phyloP scores from a whole-genome alignment of 306 rosid species.

The Gillenia trifoliata region DNA sequence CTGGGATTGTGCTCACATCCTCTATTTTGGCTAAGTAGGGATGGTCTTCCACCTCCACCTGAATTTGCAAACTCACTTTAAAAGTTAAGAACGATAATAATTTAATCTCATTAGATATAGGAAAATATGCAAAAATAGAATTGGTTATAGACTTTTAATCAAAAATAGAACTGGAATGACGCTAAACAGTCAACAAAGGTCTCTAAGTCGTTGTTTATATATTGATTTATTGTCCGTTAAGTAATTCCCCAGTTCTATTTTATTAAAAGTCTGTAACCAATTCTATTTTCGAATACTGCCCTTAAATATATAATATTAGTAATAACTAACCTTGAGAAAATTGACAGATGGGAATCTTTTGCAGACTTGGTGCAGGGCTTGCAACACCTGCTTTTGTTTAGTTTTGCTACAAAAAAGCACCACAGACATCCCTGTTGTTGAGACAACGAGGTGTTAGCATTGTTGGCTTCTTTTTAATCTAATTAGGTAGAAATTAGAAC shows the following conservation, averaged over 20 bases:
- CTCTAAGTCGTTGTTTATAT: no score
- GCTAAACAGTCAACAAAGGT: no score
- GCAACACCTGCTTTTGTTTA: constrained; percentile 48
- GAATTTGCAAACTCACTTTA: constrained; percentile 9
- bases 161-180: no score
- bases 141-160: no score
- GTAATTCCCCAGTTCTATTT: background rate
- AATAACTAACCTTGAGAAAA: constrained; percentile 74
- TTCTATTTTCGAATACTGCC: background rate
- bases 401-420: constrained; percentile 74
- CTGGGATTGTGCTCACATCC: constrained; percentile 61
- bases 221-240: background rate
- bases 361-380: constrained; percentile 73
- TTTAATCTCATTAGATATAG: background rate
- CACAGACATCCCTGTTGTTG: constrained; percentile 75
- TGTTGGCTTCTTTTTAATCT: background rate
- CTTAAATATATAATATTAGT: background rate
- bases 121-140: background rate
- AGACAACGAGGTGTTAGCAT: background rate
- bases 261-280: no score
- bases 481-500: background rate
- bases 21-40: constrained; percentile 81
- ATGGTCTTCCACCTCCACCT: constrained; percentile 92
- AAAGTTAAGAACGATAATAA: background rate
- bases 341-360: constrained; percentile 78